phyloP scores from a whole-genome alignment of 352 stramenopile genomes.

The Globisporangium lucens region DNA sequence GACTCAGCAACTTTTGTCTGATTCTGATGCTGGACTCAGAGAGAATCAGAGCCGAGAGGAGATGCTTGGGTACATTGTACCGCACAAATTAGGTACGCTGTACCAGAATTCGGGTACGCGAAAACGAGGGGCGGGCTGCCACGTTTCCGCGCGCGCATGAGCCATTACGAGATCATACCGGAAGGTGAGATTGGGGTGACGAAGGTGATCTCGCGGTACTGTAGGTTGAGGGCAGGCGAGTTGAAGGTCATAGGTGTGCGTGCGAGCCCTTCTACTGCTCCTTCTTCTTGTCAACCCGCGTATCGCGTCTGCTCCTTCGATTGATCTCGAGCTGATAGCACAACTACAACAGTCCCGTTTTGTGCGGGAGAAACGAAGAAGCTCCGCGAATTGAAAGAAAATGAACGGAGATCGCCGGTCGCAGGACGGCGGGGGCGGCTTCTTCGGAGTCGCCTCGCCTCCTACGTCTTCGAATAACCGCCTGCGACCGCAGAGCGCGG shows the following conservation, averaged over 20 bases:
- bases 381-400: conserved; percentile 11
- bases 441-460: conserved; percentile 15
- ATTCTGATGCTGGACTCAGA: background rate
- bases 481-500: conserved; percentile 47
- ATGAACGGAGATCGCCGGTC: conserved; percentile 19
- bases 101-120: background rate
- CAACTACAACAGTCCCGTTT: background rate
- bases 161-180: background rate
- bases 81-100: too few species aligned
- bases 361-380: background rate
- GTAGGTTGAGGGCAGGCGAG: background rate
- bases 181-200: background rate
- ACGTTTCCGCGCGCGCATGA: conserved; percentile 7
- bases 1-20: background rate
- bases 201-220: background rate
- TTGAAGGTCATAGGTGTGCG: background rate
- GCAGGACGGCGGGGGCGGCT: conserved; percentile 8
- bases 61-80: background rate
- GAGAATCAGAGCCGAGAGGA: background rate
- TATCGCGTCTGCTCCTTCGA: background rate
- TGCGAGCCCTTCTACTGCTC: background rate
- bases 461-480: conserved; percentile 7
- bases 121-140: background rate
- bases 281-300: background rate
- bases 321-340: background rate